Evolutionary conservation across 306 rosid genomes (phyloP).

Genomic region (Sesbania bispinosa): DNA sequence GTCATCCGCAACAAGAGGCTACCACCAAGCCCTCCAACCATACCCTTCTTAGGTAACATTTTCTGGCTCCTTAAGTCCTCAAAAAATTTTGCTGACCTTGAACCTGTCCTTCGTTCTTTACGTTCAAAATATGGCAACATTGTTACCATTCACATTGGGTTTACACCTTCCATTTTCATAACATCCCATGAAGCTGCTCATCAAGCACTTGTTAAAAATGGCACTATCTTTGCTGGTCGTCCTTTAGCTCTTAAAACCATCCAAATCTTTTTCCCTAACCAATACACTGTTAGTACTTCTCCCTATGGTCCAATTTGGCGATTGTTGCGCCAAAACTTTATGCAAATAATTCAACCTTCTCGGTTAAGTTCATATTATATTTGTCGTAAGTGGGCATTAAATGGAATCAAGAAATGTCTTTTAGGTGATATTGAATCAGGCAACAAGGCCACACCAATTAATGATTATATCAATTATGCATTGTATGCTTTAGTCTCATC

Average conservation of each 20-base stretch:
- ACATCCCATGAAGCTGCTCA: conserved; percentile 44
- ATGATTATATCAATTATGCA: conserved; percentile 31
- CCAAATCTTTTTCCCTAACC: conserved; percentile 34
- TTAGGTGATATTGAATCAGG: conserved; percentile 4
- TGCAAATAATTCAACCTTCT: conserved; percentile 38
- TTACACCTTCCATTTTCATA: conserved; percentile 44
- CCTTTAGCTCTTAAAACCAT: conserved; percentile 34
- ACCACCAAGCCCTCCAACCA: conserved; percentile 51
- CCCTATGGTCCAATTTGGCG: conserved; percentile 48
- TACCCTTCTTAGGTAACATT: conserved; percentile 45
- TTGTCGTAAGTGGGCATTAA: conserved; percentile 41
- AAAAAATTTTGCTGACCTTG: conserved; percentile 42
- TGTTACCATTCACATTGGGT: conserved; percentile 43
- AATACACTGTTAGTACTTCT: conserved; percentile 18
- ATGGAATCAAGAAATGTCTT: conserved; percentile 12
- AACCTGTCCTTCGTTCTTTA: conserved; percentile 35
- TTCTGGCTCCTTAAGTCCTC: conserved; percentile 50
- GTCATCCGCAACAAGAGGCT: conserved; percentile 12
- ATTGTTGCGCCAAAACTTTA: conserved; percentile 42
- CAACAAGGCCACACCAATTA: conserved; percentile 3
- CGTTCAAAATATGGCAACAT: conserved; percentile 46
- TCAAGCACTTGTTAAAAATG: conserved; percentile 42
- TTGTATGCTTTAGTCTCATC: conserved; percentile 27
- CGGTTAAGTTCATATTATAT: conserved; percentile 23
- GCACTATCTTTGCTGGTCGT: conserved; percentile 39